These are phyloP conservation scores for Melastoma candidum DNA, from an alignment of 441 rosid species.

Conservation along the genomic window DNA sequence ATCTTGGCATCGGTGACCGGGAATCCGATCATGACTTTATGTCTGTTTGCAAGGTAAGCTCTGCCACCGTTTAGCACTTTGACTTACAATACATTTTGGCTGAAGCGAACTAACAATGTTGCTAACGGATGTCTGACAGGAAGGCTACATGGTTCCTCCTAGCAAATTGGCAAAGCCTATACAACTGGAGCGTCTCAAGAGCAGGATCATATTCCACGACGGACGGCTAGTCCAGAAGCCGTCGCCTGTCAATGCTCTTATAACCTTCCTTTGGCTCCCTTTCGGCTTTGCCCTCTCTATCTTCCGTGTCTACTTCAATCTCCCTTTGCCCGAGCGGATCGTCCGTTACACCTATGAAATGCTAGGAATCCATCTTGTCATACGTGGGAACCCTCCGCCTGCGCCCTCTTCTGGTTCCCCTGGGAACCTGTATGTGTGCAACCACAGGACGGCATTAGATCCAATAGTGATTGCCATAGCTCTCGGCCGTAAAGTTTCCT, in stretches of 20 bases:
- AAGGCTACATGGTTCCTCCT: constrained; percentile 87
- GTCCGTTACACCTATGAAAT: constrained; percentile 92
- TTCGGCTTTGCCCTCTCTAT: constrained; percentile 80
- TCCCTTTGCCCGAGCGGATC: constrained; percentile 83
- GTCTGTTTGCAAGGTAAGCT: constrained; percentile 81
- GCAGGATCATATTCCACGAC: constrained; percentile 80
- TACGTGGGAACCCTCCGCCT: constrained; percentile 79
- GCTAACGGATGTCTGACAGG: constrained; percentile 31
- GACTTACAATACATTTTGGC: too few relatives aligned
- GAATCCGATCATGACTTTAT: constrained; percentile 88
- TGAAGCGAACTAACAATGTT: too few relatives aligned
- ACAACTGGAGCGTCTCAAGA: constrained; percentile 48
- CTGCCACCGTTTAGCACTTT: too few relatives aligned
- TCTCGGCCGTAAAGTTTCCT: constrained; percentile 85
- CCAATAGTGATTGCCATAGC: constrained; percentile 86
- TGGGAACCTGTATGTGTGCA: constrained; percentile 92
- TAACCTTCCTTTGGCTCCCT: constrained; percentile 79
- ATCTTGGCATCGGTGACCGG: constrained; percentile 88
- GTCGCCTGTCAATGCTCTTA: constrained; percentile 54
- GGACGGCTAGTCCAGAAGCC: constrained; percentile 92
- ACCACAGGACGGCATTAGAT: constrained; percentile 90
- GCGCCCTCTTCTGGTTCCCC: constrained; percentile 70
- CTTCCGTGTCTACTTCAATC: constrained; percentile 87
- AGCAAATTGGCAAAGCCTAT: constrained; percentile 53
- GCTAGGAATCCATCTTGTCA: constrained; percentile 85